Conservation (phyloP, 2,329 filamentous ascomycete species). For the Fusarium metavorans region DNA sequence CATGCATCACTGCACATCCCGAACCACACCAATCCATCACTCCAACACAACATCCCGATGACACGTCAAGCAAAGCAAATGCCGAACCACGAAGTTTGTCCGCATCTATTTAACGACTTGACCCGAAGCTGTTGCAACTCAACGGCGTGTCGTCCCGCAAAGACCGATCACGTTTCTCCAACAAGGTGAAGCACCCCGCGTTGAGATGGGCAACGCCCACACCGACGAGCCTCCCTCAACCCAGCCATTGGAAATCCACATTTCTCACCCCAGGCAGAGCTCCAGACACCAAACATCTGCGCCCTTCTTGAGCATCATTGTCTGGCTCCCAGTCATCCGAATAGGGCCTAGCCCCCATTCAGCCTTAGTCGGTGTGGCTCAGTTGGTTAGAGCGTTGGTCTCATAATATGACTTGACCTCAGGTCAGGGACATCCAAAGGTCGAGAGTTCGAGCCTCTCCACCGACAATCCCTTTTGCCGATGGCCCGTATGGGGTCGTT, state of each 20-base stretch:
- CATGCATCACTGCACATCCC: conserved; percentile 10
- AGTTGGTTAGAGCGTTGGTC: conserved; percentile 27
- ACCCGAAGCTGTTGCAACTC: conserved; percentile 18
- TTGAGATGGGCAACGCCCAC: background rate
- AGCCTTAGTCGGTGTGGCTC: conserved; percentile 31
- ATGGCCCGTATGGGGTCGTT: background rate
- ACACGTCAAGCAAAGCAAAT: conserved; percentile 4
- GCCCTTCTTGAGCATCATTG: conserved; percentile 4
- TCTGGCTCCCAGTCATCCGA: conserved; percentile 4
- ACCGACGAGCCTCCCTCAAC: background rate
- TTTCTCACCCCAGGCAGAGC: background rate
- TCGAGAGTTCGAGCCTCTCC: conserved; percentile 39
- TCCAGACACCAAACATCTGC: background rate
- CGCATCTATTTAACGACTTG: conserved; percentile 24
- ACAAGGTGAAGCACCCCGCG: conserved; percentile 6
- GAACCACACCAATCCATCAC: conserved; percentile 10
- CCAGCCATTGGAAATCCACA: background rate
- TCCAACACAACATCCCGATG: background rate
- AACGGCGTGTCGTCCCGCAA: conserved; percentile 22
- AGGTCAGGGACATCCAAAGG: conserved; percentile 34
- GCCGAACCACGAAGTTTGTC: conserved; percentile 35
- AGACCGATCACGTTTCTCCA: conserved; percentile 38
- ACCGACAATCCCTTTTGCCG: conserved; percentile 17
- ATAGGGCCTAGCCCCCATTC: conserved; percentile 17
- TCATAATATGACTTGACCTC: conserved; percentile 27